A percentile compares a stretch with the other conserved stretches of the same genome.
Conservation (phyloP, 2,329 filamentous ascomycete species). For the Ambrosiella beaveri region DNA sequence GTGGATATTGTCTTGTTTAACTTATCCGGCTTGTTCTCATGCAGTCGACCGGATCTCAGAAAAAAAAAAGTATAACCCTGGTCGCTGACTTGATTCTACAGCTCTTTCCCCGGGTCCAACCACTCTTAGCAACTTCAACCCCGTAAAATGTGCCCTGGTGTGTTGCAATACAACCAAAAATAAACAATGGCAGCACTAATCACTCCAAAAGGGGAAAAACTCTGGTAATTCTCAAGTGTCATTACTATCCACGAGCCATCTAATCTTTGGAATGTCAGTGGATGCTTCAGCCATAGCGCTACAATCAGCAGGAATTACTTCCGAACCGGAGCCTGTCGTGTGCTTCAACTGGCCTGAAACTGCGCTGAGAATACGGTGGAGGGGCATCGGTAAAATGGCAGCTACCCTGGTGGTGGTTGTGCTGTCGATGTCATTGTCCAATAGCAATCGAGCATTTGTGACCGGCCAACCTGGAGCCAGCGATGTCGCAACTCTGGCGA, state of each 20-base stretch:
- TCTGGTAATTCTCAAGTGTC: slow-evolving; percentile 1
- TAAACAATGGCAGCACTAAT: background rate
- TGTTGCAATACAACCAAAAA: background rate
- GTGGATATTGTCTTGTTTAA: background rate
- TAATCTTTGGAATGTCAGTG: background rate
- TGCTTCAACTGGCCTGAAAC: background rate
- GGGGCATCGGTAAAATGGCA: background rate
- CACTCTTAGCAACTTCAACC: background rate
- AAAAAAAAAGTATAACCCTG: background rate
- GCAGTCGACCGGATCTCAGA: background rate
- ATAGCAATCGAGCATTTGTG: background rate
- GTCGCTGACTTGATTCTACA: background rate
- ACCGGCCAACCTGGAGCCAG: background rate
- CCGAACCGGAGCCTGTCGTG: slow-evolving; percentile 8
- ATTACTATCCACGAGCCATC: background rate
- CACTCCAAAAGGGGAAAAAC: slow-evolving; percentile 1
- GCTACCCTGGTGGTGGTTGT: background rate
- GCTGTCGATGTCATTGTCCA: background rate
- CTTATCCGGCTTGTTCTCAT: background rate
- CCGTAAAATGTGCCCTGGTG: background rate
- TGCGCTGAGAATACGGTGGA: background rate
- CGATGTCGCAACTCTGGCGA: slow-evolving; percentile 9
- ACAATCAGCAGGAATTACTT: background rate
- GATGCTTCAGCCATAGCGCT: background rate
- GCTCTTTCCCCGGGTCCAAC: background rate